Base-by-base conservation (phyloP, 441 rosid genomes). In the Brassica hybrid region DNA sequence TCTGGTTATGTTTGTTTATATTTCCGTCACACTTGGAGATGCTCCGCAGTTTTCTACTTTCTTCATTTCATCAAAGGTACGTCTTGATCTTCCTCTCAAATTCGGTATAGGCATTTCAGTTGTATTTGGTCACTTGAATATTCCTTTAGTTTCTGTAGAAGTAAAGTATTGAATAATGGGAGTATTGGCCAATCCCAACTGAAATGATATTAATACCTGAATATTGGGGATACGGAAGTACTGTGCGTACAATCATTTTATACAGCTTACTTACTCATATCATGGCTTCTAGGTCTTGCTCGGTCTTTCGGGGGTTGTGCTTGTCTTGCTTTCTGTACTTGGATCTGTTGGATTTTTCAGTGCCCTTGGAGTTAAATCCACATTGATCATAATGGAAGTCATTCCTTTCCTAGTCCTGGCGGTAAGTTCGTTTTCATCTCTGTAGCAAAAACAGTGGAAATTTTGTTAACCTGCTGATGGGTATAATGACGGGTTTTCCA, bases 321-420 rank as follows among this genome's bases (percentile, higher is more conserved):
- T 90, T 41, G 95, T 90, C 83, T 73, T 90, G 91, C 89, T 90
- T 67, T 88, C 93, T 82, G 92, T 90, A 41, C 90, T 90, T 75
- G 95, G 92, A 77, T 86, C 95, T 59, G 89, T 86, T 82, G 95
- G 95, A 67, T 41, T 90, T 77, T 90, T 90, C 85, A 90, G 95
- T 63, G 87, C 84, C 65, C 66, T 90, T 69, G 93, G 95, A 80
- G 79, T 90, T 63, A 88, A 86, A 81, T 88, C 95, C 62, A 90
- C 95, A 56, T 84, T 90, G 72, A 88, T 90, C 78, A 90, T 90
- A 79, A 90, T 90, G 93, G 95, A 90, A 87, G 95, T 90, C 85
- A 90, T 90, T 77, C 95, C 95, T 72, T 90, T 90, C 76, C 82
- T 90, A 72, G 95, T 90, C 73, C 81, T 90, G 83, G 95, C 95